Conservation (phyloP, 805 yeast species). For the Starmerella cellae region DNA sequence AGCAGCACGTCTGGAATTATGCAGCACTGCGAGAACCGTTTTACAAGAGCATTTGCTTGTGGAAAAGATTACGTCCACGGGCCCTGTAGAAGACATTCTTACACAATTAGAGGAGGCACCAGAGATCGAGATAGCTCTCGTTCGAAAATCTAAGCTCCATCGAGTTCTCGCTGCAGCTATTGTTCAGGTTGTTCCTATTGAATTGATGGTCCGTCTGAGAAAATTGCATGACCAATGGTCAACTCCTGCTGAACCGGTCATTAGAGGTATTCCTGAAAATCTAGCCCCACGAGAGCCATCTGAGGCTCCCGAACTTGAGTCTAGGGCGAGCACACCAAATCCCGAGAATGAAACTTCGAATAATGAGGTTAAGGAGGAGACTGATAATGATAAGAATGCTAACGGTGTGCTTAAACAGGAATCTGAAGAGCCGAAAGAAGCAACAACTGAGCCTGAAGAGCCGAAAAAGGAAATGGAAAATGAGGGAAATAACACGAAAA, state of each 20-base stretch:
- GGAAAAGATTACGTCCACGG: neutral
- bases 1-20: slow-evolving; percentile 13
- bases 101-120: slow-evolving; percentile 13
- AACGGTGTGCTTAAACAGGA: neutral
- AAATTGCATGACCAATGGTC: slow-evolving; percentile 13
- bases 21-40: slow-evolving; percentile 7
- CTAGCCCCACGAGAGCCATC: slow-evolving; percentile 15
- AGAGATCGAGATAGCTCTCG: slow-evolving; percentile 18
- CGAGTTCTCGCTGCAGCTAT: slow-evolving; percentile 13
- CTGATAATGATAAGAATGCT: neutral
- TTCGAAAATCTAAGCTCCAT: slow-evolving; percentile 18
- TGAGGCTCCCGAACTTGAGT: slow-evolving; percentile 17
- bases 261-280: slow-evolving; percentile 22
- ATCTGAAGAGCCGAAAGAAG: neutral
- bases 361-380: neutral
- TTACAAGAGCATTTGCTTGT: slow-evolving; percentile 7
- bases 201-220: slow-evolving; percentile 4
- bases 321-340: neutral
- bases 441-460: neutral
- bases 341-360: neutral
- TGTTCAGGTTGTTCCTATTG: neutral
- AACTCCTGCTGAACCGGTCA: slow-evolving; percentile 19
- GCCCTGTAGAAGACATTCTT: slow-evolving; percentile 4
- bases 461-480: too few relatives aligned
- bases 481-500: too few relatives aligned